A percentile compares a stretch with the other conserved stretches of the same genome.
phyloP scores from a whole-genome alignment of 306 rosid genomes.

The Parietaria judaica region DNA sequence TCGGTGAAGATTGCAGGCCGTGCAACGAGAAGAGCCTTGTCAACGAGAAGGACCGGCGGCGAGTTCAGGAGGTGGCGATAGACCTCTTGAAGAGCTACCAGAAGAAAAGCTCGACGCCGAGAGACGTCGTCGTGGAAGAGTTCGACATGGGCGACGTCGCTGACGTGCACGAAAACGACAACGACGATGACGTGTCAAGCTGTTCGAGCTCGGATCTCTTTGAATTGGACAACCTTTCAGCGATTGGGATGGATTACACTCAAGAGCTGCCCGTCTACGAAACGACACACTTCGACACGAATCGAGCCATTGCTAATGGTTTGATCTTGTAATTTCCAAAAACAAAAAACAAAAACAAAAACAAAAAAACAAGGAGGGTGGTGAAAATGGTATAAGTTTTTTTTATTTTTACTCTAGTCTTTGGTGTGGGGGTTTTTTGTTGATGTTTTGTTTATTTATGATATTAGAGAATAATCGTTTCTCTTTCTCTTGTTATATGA shows the following conservation, averaged over 20 bases:
- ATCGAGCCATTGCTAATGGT: conserved; percentile 78
- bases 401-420: conserved; percentile 11
- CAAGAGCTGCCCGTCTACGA: conserved; percentile 94
- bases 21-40: conserved; percentile 60
- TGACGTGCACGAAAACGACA: conserved; percentile 22
- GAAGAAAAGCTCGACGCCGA: conserved; percentile 24
- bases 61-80: conserved; percentile 54
- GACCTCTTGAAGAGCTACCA: conserved; percentile 51
- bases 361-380: not conserved
- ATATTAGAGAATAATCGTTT: conserved; percentile 33
- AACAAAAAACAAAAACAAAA: not conserved
- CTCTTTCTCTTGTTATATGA: conserved; percentile 18
- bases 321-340: conserved; percentile 56
- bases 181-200: conserved; percentile 65
- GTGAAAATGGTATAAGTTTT: conserved; percentile 16
- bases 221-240: conserved; percentile 84
- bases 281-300: conserved; percentile 72
- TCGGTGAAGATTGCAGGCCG: conserved; percentile 78
- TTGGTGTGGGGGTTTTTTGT: conserved; percentile 44
- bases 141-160: conserved; percentile 28
- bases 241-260: conserved; percentile 71
- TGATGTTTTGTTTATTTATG: conserved; percentile 32
- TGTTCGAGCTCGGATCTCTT: conserved; percentile 91
- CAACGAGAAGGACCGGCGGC: conserved; percentile 31
- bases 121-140: not conserved